Conservation (phyloP, 257 asterid genomes). For the Nicotiana otophora region DNA sequence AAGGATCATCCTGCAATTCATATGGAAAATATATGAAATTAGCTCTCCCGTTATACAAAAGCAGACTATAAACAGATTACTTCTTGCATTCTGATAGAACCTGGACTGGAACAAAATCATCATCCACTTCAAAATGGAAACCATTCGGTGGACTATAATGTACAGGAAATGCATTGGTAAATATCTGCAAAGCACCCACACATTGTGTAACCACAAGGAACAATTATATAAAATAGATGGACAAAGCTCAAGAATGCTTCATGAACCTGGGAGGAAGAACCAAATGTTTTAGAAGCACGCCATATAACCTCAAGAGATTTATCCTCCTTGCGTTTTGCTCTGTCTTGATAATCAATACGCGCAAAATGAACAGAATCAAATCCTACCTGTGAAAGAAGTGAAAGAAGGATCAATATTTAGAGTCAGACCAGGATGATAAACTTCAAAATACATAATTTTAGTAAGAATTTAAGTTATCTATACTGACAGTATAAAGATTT, state of each 20-base stretch:
- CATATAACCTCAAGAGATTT: slow-evolving; percentile 84
- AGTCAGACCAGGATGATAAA: neutral
- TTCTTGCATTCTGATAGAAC: slow-evolving; percentile 25
- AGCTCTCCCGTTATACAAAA: neutral
- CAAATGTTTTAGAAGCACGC: slow-evolving; percentile 83
- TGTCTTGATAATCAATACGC: slow-evolving; percentile 86
- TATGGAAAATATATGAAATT: neutral
- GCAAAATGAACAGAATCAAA: slow-evolving; percentile 87
- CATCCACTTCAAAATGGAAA: slow-evolving; percentile 59
- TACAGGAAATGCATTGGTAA: slow-evolving; percentile 71
- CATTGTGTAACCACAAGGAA: slow-evolving; percentile 12
- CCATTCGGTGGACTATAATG: slow-evolving; percentile 83
- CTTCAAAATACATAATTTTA: neutral
- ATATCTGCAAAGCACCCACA: slow-evolving; percentile 46
- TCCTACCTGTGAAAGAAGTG: slow-evolving; percentile 44
- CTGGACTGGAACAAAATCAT: slow-evolving; percentile 59
- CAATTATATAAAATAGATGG: slow-evolving; percentile 7
- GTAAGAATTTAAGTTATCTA: neutral
- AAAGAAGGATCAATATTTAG: neutral
- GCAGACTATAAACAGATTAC: neutral
- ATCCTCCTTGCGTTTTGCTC: slow-evolving; percentile 62
- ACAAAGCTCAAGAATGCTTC: slow-evolving; percentile 3
- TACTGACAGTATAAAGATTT: neutral
- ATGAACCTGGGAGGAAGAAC: slow-evolving; percentile 61
- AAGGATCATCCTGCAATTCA: slow-evolving; percentile 68